Conservation (phyloP, 1,284 basidiomycete genomes). For the Irpex sp. region DNA sequence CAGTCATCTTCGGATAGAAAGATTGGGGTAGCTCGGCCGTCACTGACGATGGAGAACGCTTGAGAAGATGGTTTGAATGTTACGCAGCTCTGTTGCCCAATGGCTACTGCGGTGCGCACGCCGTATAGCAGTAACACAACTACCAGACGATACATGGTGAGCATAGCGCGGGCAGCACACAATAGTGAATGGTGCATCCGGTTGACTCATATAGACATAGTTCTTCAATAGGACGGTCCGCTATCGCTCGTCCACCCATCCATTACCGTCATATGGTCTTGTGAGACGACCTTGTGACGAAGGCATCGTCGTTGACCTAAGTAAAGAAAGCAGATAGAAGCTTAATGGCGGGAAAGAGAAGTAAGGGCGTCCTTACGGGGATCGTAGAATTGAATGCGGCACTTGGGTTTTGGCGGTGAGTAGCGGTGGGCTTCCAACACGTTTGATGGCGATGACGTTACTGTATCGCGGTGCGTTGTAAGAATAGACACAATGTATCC, state of each 20-base stretch:
- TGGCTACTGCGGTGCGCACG: constrained; percentile 20
- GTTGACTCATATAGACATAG: not conserved
- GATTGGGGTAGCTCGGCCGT: constrained; percentile 44
- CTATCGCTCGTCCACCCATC: not conserved
- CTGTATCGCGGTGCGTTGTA: not conserved
- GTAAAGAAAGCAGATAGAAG: not conserved
- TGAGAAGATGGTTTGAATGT: constrained; percentile 27
- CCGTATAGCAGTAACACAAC: not conserved
- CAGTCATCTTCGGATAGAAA: constrained; percentile 55
- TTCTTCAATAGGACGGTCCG: not conserved
- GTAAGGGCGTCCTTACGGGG: not conserved
- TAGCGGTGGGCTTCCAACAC: not conserved
- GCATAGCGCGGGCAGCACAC: not conserved
- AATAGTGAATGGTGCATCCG: not conserved
- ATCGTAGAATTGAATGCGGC: not conserved
- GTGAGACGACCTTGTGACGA: not conserved
- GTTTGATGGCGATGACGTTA: not conserved
- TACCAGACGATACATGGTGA: not conserved
- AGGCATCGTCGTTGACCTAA: not conserved
- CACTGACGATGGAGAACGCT: constrained; percentile 40
- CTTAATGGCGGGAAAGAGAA: not conserved
- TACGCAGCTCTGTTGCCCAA: constrained; percentile 31
- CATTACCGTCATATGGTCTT: not conserved
- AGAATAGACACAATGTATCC: not conserved
- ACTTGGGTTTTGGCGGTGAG: not conserved